These are phyloP conservation scores for Globisporangium nagaii DNA, from an alignment of 352 stramenopile genomes.

Conservation along the genomic window DNA sequence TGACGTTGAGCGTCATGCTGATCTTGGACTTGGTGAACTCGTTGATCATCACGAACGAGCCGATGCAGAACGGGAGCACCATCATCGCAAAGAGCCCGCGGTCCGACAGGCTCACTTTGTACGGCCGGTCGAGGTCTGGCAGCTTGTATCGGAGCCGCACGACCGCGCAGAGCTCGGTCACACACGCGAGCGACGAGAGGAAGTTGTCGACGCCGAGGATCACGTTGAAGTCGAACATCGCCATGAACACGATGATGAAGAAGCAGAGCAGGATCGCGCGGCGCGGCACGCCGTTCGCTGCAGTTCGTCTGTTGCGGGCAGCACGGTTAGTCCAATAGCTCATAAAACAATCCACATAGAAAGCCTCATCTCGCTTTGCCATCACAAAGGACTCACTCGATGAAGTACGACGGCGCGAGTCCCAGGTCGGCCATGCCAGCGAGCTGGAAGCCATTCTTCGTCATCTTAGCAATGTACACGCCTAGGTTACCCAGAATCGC, in stretches of 20 bases:
- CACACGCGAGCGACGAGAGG: constrained; percentile 54
- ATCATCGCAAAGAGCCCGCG: constrained; percentile 33
- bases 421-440: constrained; percentile 80
- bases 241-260: constrained; percentile 74
- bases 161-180: constrained; percentile 73
- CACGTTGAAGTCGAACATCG: constrained; percentile 73
- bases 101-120: constrained; percentile 68
- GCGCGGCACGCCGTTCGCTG: constrained; percentile 51
- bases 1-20: constrained; percentile 46
- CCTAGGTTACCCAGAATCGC: constrained; percentile 74
- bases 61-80: constrained; percentile 53
- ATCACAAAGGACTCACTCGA: constrained; percentile 39
- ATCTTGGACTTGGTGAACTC: constrained; percentile 71
- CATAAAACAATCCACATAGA: constrained; percentile 49
- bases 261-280: constrained; percentile 71
- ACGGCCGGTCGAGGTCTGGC: constrained; percentile 66
- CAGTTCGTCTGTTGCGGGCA: constrained; percentile 47
- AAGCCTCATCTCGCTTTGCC: no score
- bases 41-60: constrained; percentile 73
- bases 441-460: constrained; percentile 77
- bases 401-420: constrained; percentile 68
- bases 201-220: constrained; percentile 84
- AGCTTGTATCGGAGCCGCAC: constrained; percentile 74
- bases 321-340: constrained; percentile 4
- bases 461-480: constrained; percentile 79